These are phyloP conservation scores for Silybum marianum DNA, from an alignment of 129 eudicot species.

Conservation along the genomic window DNA sequence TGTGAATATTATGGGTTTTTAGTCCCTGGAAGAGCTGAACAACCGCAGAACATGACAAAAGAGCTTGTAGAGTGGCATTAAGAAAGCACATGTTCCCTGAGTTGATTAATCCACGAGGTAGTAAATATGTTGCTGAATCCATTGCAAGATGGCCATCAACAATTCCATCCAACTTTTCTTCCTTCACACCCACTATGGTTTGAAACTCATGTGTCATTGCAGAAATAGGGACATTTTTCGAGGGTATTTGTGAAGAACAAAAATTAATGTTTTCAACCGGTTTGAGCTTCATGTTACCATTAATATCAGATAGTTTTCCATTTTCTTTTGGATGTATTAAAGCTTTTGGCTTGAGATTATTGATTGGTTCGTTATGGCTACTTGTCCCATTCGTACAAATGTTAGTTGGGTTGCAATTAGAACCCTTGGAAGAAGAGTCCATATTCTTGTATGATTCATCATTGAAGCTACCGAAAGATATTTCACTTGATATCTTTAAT, in stretches of 20 bases:
- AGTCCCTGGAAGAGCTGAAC: conserved; percentile 66
- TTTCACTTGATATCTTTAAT: conserved; percentile 28
- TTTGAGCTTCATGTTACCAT: conserved; percentile 40
- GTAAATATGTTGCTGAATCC: conserved; percentile 33
- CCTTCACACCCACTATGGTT: conserved; percentile 21
- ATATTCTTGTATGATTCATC: conserved; percentile 26
- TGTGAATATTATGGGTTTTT: conserved; percentile 41
- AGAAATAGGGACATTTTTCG: neutral
- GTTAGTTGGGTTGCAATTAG: conserved; percentile 12
- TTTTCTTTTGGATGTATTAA: conserved; percentile 44
- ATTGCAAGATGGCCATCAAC: conserved; percentile 24
- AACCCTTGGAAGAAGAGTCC: conserved; percentile 23
- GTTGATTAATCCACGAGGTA: conserved; percentile 83
- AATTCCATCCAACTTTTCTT: conserved; percentile 36
- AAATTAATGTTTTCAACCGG: conserved; percentile 30
- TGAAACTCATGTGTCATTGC: conserved; percentile 4
- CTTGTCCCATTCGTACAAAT: conserved; percentile 29
- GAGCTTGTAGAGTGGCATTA: conserved; percentile 89
- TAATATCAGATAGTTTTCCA: conserved; percentile 41
- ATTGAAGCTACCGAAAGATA: conserved; percentile 54
- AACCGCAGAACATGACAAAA: conserved; percentile 77
- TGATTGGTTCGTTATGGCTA: conserved; percentile 12
- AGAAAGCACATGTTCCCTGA: conserved; percentile 86
- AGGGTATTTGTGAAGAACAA: conserved; percentile 24
- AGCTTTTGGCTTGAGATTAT: conserved; percentile 31